phyloP scores from a whole-genome alignment of 2,329 filamentous ascomycete genomes.

The Trichophyton simii region DNA sequence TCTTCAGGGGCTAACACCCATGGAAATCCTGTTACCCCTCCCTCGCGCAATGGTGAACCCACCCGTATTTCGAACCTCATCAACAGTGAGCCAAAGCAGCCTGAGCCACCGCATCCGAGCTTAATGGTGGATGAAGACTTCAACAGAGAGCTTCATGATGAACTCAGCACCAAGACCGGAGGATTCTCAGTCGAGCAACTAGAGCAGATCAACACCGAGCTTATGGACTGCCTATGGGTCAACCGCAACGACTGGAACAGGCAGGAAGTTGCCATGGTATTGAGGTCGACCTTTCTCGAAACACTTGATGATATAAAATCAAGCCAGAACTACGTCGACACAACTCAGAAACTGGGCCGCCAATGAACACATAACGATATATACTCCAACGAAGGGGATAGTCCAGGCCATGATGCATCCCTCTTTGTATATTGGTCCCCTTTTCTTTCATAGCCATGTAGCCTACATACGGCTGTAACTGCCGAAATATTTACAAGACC shows the following conservation, averaged over 20 bases:
- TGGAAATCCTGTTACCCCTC: not conserved
- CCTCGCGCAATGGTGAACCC: not conserved
- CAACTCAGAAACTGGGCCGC: not conserved
- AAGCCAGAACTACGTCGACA: not conserved
- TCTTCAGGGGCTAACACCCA: not conserved
- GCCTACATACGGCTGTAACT: not conserved
- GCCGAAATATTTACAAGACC: not conserved
- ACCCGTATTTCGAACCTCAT: not conserved
- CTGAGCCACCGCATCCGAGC: slow-evolving; percentile 3
- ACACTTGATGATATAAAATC: slow-evolving; percentile 40
- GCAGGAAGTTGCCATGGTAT: slow-evolving; percentile 51
- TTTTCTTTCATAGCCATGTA: not conserved
- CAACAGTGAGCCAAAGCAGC: not conserved
- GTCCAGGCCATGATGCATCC: not conserved
- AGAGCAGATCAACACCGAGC: slow-evolving; percentile 77
- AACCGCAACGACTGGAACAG: slow-evolving; percentile 73
- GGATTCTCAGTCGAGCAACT: slow-evolving; percentile 85
- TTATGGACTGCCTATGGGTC: slow-evolving; percentile 86
- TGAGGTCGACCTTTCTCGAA: slow-evolving; percentile 62
- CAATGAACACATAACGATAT: not conserved
- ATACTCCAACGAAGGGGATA: not conserved
- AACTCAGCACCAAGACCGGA: slow-evolving; percentile 54
- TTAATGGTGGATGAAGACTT: slow-evolving; percentile 35
- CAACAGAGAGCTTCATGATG: slow-evolving; percentile 47
- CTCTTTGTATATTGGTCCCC: not conserved